Base-by-base conservation (phyloP, 78 protist species). In the Dictyostelium purpureum region DNA sequence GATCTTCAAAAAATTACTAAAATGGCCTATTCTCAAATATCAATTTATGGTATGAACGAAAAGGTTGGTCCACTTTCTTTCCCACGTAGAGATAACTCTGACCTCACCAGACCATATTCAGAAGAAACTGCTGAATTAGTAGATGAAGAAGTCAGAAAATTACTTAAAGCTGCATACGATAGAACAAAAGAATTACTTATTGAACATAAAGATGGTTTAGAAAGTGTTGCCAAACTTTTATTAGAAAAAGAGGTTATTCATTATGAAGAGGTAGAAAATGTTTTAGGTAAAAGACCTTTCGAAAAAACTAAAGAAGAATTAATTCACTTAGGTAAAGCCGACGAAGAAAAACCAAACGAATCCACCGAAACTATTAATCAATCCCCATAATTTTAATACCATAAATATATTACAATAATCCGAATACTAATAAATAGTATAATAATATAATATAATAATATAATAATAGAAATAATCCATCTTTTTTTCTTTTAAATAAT, bases 11-110 rank as follows among this genome's bases (percentile, higher is more conserved):
- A 96, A 52, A 96, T 97, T 26, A 96, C 99, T 24, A 63, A 63
- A 67, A 87, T 96, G 85, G 98, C 99, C 14, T 96, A 96, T 67
- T 56, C 94, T 24, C 94, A 95, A 61, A 51, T 96, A 16, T 52
- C 77, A 10, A 4, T 37, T 54, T 97, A 93, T 40, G 99, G 99
- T n/a, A 97, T 98, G 98, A 96, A 82, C 88, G 80, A 71, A 14
- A 54, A 38, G 45, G 83, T 97, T 6, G 99, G 99, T 49, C 40
- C 77, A 19, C 47, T 97, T 24, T 96, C 98, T 0, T 97, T 67
- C 28, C 93, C 77, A 59, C 10, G 80, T 5, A 14, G 31, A 9
- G 90, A 76, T 42, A 59, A 57, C 14, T 42, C 82, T 5, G 79
- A 76, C 63, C 45, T 87, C 19, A 69, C 95, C 10, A 97, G 95